Percentiles rank a stretch among this genome's conserved stretches.
Conservation (phyloP, 192 early-diverging fungal genomes). For the Mortierella claussenii region DNA sequence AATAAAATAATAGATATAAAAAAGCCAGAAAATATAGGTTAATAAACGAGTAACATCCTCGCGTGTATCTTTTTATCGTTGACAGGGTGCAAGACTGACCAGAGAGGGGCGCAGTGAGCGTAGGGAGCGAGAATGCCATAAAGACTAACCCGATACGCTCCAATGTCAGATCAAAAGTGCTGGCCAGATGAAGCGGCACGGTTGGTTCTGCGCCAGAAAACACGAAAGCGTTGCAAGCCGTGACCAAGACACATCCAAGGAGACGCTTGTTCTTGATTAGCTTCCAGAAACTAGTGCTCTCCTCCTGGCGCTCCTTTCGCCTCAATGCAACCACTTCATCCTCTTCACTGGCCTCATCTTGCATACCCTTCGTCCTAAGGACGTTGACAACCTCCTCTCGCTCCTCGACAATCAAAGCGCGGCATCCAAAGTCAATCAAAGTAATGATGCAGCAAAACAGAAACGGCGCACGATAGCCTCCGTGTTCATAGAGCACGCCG, state of each 20-base stretch:
- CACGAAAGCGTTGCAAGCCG: conserved; percentile 34
- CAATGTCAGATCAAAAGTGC: conserved; percentile 53
- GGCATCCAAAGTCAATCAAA: conserved; percentile 64
- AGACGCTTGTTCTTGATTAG: conserved; percentile 39
- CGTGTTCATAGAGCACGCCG: conserved; percentile 69
- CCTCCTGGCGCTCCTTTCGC: conserved; percentile 16
- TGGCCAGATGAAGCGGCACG: conserved; percentile 60
- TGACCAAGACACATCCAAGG: conserved; percentile 35
- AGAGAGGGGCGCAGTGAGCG: conserved; percentile 66
- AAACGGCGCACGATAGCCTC: conserved; percentile 73
- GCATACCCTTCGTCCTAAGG: conserved; percentile 21
- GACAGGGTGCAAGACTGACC: no score
- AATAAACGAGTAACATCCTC: conserved; percentile 1
- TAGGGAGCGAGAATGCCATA: conserved; percentile 77
- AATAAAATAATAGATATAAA: no score
- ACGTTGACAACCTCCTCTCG: conserved; percentile 57
- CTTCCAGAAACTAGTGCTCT: conserved; percentile 30
- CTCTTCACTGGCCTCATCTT: conserved; percentile 35
- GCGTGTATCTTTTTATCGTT: no score
- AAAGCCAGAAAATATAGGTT: no score
- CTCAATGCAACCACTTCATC: conserved; percentile 20
- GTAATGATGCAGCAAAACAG: conserved; percentile 71
- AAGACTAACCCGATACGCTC: conserved; percentile 69
- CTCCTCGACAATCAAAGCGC: conserved; percentile 69
- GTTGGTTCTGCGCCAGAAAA: conserved; percentile 64